Percentiles rank a stretch among this genome's conserved stretches.
These are phyloP conservation scores for Sugiyamaella pinicola DNA, from an alignment of 1,139 yeast genomes.

Conservation along the genomic window DNA sequence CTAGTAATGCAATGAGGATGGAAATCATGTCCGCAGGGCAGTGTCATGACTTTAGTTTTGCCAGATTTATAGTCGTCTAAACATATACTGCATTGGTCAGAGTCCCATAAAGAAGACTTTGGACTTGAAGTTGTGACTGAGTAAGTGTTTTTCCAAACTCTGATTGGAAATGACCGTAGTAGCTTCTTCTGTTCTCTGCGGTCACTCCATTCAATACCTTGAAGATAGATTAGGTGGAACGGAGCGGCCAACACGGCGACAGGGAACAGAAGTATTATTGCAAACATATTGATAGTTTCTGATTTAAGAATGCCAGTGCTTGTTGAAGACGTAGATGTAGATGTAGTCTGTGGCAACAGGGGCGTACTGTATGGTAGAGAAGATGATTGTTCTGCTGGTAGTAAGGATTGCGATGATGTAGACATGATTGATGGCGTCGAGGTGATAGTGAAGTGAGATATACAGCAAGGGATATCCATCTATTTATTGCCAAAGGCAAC, in stretches of 20 bases:
- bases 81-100: slow-evolving; percentile 44
- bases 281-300: background rate
- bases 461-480: background rate
- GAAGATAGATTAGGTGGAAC: slow-evolving; percentile 5
- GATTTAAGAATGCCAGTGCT: too few relatives aligned
- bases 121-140: background rate
- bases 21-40: slow-evolving; percentile 50
- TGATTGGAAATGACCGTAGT: background rate
- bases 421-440: too few relatives aligned
- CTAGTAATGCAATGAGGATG: slow-evolving; percentile 46
- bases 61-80: slow-evolving; percentile 45
- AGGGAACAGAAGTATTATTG: background rate
- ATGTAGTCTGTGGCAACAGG: too few relatives aligned
- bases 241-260: slow-evolving; percentile 7
- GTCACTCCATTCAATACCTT: slow-evolving; percentile 3
- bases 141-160: background rate
- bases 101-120: background rate
- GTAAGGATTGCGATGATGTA: too few relatives aligned
- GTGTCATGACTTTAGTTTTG: slow-evolving; percentile 41
- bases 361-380: too few relatives aligned
- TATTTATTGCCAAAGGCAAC: too few relatives aligned
- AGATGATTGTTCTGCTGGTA: too few relatives aligned
- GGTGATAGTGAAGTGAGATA: too few relatives aligned
- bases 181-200: background rate
- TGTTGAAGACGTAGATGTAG: too few relatives aligned